A percentile compares a stretch with the other conserved stretches of the same genome.
Evolutionary conservation across 257 asterid genomes (phyloP).

Genomic region (Striga asiatica): DNA sequence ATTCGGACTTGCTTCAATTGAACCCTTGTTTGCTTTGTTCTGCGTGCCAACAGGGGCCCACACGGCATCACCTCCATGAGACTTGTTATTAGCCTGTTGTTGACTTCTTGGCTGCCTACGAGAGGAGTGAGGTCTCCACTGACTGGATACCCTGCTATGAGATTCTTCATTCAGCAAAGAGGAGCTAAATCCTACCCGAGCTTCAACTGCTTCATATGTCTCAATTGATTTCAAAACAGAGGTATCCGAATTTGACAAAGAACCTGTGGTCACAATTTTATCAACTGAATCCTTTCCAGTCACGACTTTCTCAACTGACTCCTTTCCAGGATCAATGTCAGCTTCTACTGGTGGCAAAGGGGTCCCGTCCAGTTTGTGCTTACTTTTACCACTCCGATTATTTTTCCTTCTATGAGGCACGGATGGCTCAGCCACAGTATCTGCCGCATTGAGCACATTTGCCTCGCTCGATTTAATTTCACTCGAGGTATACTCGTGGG

Average conservation of each 20-base stretch:
- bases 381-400: constrained; percentile 41
- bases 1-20: constrained; percentile 36
- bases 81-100: constrained; percentile 58
- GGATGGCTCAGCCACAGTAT: constrained; percentile 28
- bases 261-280: constrained; percentile 26
- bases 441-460: constrained; percentile 21
- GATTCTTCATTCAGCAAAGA: constrained; percentile 41
- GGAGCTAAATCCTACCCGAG: constrained; percentile 24
- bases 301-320: constrained; percentile 26
- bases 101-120: constrained; percentile 55
- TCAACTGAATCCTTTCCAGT: constrained; percentile 25
- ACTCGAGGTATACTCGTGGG: constrained; percentile 21
- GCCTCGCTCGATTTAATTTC: constrained; percentile 32
- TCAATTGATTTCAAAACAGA: constrained; percentile 24
- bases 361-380: constrained; percentile 42
- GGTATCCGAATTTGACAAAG: constrained; percentile 26
- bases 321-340: constrained; percentile 21
- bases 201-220: constrained; percentile 25
- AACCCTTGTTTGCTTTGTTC: constrained; percentile 48
- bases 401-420: constrained; percentile 48
- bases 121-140: constrained; percentile 47
- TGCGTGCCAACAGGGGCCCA: constrained; percentile 89
- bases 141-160: constrained; percentile 38
- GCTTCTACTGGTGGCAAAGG: constrained; percentile 25
- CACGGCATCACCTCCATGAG: constrained; percentile 49